Evolutionary conservation across 2,329 filamentous ascomycete genomes (phyloP).

Genomic region (Penicillium sp.): DNA sequence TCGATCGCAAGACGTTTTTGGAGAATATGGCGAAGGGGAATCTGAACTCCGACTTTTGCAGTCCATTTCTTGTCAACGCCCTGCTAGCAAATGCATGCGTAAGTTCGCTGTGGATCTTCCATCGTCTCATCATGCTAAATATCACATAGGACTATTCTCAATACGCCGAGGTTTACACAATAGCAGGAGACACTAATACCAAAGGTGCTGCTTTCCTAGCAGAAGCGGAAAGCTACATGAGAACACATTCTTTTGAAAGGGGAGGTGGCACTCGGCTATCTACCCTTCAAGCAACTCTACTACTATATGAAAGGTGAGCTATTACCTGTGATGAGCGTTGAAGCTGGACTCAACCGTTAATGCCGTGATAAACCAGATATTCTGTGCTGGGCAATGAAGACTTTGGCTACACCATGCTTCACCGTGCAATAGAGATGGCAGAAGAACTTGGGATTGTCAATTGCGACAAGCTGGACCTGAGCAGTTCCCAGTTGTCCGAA

Average conservation of each 20-base stretch:
- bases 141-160: slow-evolving; percentile 26
- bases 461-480: slow-evolving; percentile 6
- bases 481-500: slow-evolving; percentile 15
- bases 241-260: slow-evolving; percentile 11
- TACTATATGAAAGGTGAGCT: slow-evolving; percentile 30
- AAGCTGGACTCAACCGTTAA: neutral
- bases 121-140: slow-evolving; percentile 10
- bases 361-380: slow-evolving; percentile 18
- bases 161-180: slow-evolving; percentile 29
- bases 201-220: slow-evolving; percentile 29
- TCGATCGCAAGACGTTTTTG: slow-evolving; percentile 72
- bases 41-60: slow-evolving; percentile 69
- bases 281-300: slow-evolving; percentile 25
- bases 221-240: slow-evolving; percentile 26
- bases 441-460: slow-evolving; percentile 26
- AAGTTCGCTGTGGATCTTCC: neutral
- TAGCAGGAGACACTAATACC: slow-evolving; percentile 27
- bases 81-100: slow-evolving; percentile 63
- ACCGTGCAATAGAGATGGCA: slow-evolving; percentile 27
- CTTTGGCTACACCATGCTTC: slow-evolving; percentile 30
- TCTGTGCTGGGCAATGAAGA: slow-evolving; percentile 29
- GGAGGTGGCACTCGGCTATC: slow-evolving; percentile 17
- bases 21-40: slow-evolving; percentile 43
- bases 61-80: slow-evolving; percentile 78
- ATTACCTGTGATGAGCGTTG: neutral